Evolutionary conservation across 2,329 filamentous ascomycete genomes (phyloP), one percentile per base, ranked within the genome.

Genomic region (Penicillium paneum): DNA sequence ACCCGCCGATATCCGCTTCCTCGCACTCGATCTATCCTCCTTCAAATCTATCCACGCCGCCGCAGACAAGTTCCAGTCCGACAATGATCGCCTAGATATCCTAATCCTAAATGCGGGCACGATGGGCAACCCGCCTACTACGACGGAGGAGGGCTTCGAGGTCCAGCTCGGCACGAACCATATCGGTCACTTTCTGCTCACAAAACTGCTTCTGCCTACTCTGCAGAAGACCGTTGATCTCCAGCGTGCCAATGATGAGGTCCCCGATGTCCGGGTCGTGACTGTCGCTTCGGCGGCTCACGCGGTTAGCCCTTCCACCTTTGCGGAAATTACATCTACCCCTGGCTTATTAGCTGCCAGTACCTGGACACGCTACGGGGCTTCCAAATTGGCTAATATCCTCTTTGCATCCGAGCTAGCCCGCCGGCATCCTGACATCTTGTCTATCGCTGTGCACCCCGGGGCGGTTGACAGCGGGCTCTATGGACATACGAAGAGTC

Each of bases 301-400:
- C 52, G 59, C 64, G n/a, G 55, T 68, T 24, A 66, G 68, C 0
- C 74, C 76, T 0, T 57, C 65, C 0, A 55, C 62, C 1, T 66
- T 72, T 52, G 64, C 73, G 31, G 64, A 64, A 5, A 71, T 78
- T 62, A 71, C 70, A 5, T 75, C 72, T 8, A 74, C 72, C 0
- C 53, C 66, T 2, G 62, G 64, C 1, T 66, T 78, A 1, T 57
- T 75, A 24, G 55, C 56, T 0, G 54, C 64, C 5, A 74, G 71
- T 32, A 72, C 75, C 4, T 79, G 75, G 71, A 64, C 69, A 3
- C 77, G 78, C 1, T 83, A 83, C 59, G 77, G 72, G 8, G 75
- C 78, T n/a, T 78, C 76, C 55, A 83, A 82, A 62, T 72, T 78
- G 0, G 79, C 78, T 2, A 80, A 79, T 49, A 73, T 81, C 28